Conservation (phyloP, 306 rosid genomes). For the peach (Prunus persica) region DNA sequence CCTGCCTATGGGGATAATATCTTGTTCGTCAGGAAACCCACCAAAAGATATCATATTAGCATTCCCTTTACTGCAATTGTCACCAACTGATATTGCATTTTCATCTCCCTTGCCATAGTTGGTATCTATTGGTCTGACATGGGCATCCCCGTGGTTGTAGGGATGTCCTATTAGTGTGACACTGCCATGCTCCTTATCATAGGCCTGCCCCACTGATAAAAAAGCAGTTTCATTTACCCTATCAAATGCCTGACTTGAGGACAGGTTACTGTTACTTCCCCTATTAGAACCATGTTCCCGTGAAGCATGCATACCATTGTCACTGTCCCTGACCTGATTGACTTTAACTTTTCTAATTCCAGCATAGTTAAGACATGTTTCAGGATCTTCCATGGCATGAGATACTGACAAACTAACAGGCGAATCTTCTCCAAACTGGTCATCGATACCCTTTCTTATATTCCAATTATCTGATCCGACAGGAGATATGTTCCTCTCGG, state of each 20-base stretch:
- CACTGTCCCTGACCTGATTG: conserved; percentile 50
- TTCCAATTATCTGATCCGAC: conserved; percentile 47
- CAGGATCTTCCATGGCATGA: conserved; percentile 59
- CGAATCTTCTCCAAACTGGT: conserved; percentile 49
- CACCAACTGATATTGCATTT: conserved; percentile 38
- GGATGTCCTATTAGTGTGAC: conserved; percentile 46
- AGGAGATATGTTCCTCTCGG: conserved; percentile 49
- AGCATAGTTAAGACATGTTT: conserved; percentile 44
- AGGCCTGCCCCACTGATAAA: conserved; percentile 44
- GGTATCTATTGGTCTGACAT: conserved; percentile 38
- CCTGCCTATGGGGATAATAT: conserved; percentile 48
- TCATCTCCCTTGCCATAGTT: conserved; percentile 43
- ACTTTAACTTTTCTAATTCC: conserved; percentile 57
- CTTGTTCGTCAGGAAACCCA: conserved; percentile 65
- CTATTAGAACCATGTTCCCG: conserved; percentile 34
- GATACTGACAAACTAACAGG: conserved; percentile 61
- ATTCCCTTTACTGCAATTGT: conserved; percentile 50
- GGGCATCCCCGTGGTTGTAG: conserved; percentile 47
- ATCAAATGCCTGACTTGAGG: conserved; percentile 37
- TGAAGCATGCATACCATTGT: conserved; percentile 28
- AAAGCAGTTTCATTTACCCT: conserved; percentile 44
- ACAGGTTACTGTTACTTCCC: conserved; percentile 39
- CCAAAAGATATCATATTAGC: conserved; percentile 51
- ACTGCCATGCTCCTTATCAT: conserved; percentile 44
- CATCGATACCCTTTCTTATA: conserved; percentile 45